A percentile compares a stretch with the other conserved stretches of the same genome.
These are phyloP conservation scores for Durotheca rogersii DNA, from an alignment of 495 filamentous ascomycete genomes.

Conservation along the genomic window DNA sequence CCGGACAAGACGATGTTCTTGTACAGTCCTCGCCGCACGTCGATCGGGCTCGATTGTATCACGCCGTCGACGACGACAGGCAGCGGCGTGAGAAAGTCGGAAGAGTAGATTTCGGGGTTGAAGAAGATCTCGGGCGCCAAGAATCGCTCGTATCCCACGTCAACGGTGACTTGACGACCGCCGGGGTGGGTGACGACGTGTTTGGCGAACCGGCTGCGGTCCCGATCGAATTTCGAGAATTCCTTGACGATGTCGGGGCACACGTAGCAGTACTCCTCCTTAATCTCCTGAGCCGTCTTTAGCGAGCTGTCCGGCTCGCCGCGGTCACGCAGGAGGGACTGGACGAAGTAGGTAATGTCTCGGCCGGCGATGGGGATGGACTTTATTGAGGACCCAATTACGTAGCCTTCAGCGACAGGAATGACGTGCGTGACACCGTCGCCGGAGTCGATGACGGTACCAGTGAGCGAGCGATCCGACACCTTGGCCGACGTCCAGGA, in stretches of 20 bases:
- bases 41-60: slow-evolving; percentile 95
- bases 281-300: slow-evolving; percentile 96
- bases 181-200: slow-evolving; percentile 86
- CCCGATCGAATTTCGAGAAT: slow-evolving; percentile 86
- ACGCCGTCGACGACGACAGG: slow-evolving; percentile 93
- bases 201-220: slow-evolving; percentile 86
- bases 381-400: slow-evolving; percentile 98
- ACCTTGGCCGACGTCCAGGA: slow-evolving; percentile 99
- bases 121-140: slow-evolving; percentile 99
- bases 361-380: slow-evolving; percentile 96
- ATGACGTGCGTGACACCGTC: slow-evolving; percentile 99
- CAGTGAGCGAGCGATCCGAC: slow-evolving; percentile 92
- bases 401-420: slow-evolving; percentile 96
- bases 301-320: slow-evolving; percentile 95
- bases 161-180: slow-evolving; percentile 78
- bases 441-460: slow-evolving; percentile 96
- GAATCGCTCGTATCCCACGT: slow-evolving; percentile 98
- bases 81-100: slow-evolving; percentile 93
- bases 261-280: slow-evolving; percentile 97
- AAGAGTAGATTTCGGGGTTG: slow-evolving; percentile 98
- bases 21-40: slow-evolving; percentile 93
- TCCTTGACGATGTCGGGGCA: slow-evolving; percentile 98
- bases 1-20: slow-evolving; percentile 99
- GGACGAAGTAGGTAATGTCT: slow-evolving; percentile 98
- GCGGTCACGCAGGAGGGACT: slow-evolving; percentile 91